phyloP scores from a whole-genome alignment of 2,329 filamentous ascomycete species.

The Pseudocercospora vitis region DNA sequence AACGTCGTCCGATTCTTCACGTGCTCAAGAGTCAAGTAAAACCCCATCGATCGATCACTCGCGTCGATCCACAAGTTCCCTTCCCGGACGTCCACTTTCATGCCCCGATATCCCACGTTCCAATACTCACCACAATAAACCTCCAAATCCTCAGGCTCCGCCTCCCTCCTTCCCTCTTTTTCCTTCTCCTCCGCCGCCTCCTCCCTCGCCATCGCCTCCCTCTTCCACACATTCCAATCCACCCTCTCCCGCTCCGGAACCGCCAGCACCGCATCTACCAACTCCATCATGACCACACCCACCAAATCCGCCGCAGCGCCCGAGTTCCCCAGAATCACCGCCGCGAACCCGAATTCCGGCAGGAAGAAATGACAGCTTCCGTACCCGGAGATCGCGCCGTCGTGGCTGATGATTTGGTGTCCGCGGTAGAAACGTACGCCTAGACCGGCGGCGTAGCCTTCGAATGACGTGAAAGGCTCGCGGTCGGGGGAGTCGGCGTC shows the following conservation, averaged over 20 bases:
- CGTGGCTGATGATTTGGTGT: slow-evolving; percentile 34
- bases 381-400: slow-evolving; percentile 35
- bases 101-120: slow-evolving; percentile 33
- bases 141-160: too few species aligned
- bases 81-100: slow-evolving; percentile 33
- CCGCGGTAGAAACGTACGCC: slow-evolving; percentile 36
- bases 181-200: slow-evolving; percentile 15
- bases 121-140: slow-evolving; percentile 31
- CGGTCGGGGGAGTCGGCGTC: slow-evolving; percentile 18
- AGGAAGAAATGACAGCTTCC: slow-evolving; percentile 33
- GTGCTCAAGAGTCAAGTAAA: slow-evolving; percentile 38
- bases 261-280: slow-evolving; percentile 31
- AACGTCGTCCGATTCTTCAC: slow-evolving; percentile 27
- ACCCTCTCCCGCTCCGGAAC: slow-evolving; percentile 24
- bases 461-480: slow-evolving; percentile 28
- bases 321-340: slow-evolving; percentile 35
- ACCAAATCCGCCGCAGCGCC: slow-evolving; percentile 18
- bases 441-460: slow-evolving; percentile 32
- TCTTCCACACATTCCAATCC: slow-evolving; percentile 23
- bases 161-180: slow-evolving; percentile 18
- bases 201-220: slow-evolving; percentile 14
- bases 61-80: slow-evolving; percentile 37
- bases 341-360: slow-evolving; percentile 34
- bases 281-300: slow-evolving; percentile 24
- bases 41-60: slow-evolving; percentile 37